Conservation (phyloP, 345 rosid genomes). For the Physaria fendleri region DNA sequence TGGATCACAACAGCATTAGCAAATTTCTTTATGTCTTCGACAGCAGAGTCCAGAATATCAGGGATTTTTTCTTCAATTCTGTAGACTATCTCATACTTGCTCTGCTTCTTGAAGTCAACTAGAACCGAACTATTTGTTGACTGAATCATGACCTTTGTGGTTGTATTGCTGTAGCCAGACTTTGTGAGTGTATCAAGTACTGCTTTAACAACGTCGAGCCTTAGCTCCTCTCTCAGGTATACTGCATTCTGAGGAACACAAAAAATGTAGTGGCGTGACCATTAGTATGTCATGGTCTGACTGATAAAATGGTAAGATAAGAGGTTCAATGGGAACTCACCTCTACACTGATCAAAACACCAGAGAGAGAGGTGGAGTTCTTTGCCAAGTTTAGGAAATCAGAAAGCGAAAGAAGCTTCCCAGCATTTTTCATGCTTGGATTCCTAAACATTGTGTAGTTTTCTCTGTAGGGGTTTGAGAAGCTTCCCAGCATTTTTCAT, state of each 20-base stretch:
- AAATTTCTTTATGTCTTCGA: constrained; percentile 51
- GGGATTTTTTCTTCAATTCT: constrained; percentile 44
- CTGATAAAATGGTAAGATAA: background rate
- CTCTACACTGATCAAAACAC: constrained; percentile 71
- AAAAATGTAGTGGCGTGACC: background rate
- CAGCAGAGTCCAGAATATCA: constrained; percentile 32
- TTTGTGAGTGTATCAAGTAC: constrained; percentile 46
- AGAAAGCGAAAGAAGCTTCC: constrained; percentile 39
- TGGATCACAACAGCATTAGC: constrained; percentile 46
- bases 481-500: constrained; percentile 39
- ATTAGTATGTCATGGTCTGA: background rate
- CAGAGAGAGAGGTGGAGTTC: constrained; percentile 44
- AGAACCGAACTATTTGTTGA: constrained; percentile 65
- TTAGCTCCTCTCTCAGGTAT: constrained; percentile 48
- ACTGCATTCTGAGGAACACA: constrained; percentile 43
- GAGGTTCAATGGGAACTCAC: constrained; percentile 33
- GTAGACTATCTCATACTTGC: constrained; percentile 48
- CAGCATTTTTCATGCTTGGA: constrained; percentile 41
- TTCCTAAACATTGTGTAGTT: constrained; percentile 38
- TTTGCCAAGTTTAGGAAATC: constrained; percentile 60
- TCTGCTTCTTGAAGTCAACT: constrained; percentile 38
- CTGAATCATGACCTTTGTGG: constrained; percentile 57
- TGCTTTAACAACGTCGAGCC: constrained; percentile 36
- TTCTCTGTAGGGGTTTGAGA: constrained; percentile 36
- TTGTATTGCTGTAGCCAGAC: constrained; percentile 45